Base-by-base conservation (phyloP, 2,329 filamentous ascomycete species). In the Ophiostoma triangulosporum region DNA sequence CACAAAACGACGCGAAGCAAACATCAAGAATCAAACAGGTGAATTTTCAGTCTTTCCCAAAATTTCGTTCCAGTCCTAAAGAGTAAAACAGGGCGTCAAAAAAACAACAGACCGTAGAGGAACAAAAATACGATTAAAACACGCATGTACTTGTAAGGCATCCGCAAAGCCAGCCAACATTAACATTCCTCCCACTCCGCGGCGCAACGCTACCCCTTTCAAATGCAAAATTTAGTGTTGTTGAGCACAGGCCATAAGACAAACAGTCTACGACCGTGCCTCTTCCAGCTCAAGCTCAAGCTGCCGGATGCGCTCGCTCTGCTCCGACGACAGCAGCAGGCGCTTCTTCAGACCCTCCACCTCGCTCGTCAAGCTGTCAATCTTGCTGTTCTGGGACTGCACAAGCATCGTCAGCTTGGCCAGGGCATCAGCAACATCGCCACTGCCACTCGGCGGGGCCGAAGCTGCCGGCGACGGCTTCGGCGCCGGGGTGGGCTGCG, bases 321-420 rank as follows among this genome's bases (percentile, higher is more conserved):
- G 80, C 63, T 83, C 80, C 61, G 77, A 73, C 14, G 73, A 71
- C n/a, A 66, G 62, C n/a, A 77, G 78, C 56, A 90, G 75, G 66
- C 81, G 85, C 68, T 80, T 80, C 77, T 94, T 95, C 61, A 96
- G 74, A 15, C 78, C 76, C 64, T 93, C 88, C 14, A 95, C 83
- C 67, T 94, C 87, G 29, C 72, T 68, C 3, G 85, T 78, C 48
- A 95, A 70, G 27, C 75, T 73, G 50, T 75, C 75, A 61, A 94
- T 88, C 66, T 89, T 83, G 63, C 86, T 75, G 22, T 76, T 81
- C 68, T 95, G 86, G n/a, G 78, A 74, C 57, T 74, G 80, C 64
- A 95, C 86, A 59, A 88, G 80, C 71, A 79, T 80, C 53, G 79
- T 87, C 69, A 95, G 89, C 58, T 78, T 76, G 65, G 87, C 80